Base-by-base conservation (phyloP, 2,329 filamentous ascomycete genomes). In the Beauveria medogensis region DNA sequence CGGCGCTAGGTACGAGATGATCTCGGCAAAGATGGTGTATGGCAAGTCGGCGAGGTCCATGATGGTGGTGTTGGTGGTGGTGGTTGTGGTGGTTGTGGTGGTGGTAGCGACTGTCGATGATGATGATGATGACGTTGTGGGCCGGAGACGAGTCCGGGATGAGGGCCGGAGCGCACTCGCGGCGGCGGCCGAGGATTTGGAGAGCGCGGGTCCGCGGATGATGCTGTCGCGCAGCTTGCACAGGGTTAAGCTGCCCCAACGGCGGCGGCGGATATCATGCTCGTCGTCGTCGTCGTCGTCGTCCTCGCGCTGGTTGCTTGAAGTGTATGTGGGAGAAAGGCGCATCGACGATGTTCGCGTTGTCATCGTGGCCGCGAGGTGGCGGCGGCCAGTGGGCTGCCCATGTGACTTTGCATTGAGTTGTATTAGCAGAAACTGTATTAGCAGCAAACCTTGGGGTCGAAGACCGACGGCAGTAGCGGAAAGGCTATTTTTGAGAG, bases 1-100 rank as follows among this genome's bases (percentile, higher is more conserved):
- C 2, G 83, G 76, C 1, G 78, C 69, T 18, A 88, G 73, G 64
- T 80, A 69, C 2, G 67, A 72, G 41, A 82, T 62, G 59, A 87
- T 72, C 54, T 84, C 74, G 62, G 84, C 74, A 65, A 87, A 85
- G 52, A 87, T 68, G 57, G 85, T 82, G 65, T 78, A 77, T n/a
- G 84, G 83, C 44, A 87, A 73, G 18, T 76, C 70, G 10, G 72
- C 73, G 34, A 81, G 70, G 63, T 75, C 71, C 70, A 70, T 72
- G 37, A 12, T 16, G 16, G 14, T n/a, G 37, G 43, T 14, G 8
- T 14, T n/a, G 22, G 43, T n/a, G 34, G n/a, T 52, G 48, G 3
- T 52, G 30, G n/a, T 52, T 30, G 3, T 52, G 30, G 3, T 37
- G 51, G 6, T 52, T n/a, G 2, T 34, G 30, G 37, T 34, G 20